Base-by-base conservation (phyloP, 2,329 filamentous ascomycete genomes). In the Cadophora sp. region DNA sequence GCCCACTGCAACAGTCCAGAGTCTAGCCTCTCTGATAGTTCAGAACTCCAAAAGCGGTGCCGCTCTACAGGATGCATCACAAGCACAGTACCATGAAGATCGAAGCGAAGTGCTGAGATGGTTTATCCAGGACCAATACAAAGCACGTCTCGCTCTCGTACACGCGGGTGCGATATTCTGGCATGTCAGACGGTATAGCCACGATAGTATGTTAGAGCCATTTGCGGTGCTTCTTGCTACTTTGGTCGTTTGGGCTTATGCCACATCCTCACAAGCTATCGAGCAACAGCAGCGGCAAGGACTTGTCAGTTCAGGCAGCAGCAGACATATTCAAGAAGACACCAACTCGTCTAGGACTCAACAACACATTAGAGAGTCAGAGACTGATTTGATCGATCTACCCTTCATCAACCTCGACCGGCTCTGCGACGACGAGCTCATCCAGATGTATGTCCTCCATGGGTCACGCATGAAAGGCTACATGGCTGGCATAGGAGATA, bases 81-180 rank as follows among this genome's bases (percentile, higher is more conserved):
- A 59, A 6, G 36, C 58, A 51, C 76, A 77, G 1, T 73, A 22
- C 55, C 65, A 30, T 48, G 53, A 56, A 39, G 53, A 56, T 56
- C 53, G 53, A 39, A 56, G 53, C 33, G 53, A 56, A 7, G 53
- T 56, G 18, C 30, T 56, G 16, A 11, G 61, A 43, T 72, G 72
- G 72, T 64, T 68, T n/a, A 39, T 67, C 14, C 66, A 66, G 36
- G 77, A 81, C 68, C 74, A 81, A 70, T 79, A 78, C 66, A 84
- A 84, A 73, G 81, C 83, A 9, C 76, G 82, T 7, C 76, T 84
- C 0, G 78, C 80, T 14, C 73, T 79, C 1, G 73, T 84, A 4
- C 83, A 84, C 62, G 80, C 80, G 27, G 82, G 82, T 4, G 77
- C 78, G 3, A 68, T 82, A 1, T 80, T 81, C 66, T 83, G 82